Base-by-base conservation (phyloP, 1,284 basidiomycete species). In the Vanrija sp. region DNA sequence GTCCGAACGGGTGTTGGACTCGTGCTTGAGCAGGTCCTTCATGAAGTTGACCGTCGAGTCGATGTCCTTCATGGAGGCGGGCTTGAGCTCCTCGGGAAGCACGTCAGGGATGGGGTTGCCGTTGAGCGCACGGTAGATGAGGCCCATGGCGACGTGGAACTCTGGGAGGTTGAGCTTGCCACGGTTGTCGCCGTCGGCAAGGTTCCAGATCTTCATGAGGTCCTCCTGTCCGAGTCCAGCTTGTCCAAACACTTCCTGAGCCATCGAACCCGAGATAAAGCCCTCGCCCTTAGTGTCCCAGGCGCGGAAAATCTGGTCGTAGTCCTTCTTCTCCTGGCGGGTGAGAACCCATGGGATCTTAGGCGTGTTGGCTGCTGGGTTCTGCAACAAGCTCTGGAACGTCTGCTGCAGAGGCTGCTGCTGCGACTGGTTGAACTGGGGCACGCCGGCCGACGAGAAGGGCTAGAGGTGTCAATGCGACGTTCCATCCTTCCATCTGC, bases 81-180 rank as follows among this genome's bases (percentile, higher is more conserved):
- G 96, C 5, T 94, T 81, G 46, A 99, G 85, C 77, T 98, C 96
- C 7, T 85, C 77, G 1, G 95, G 95, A 0, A 98, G 84, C 51
- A 83, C 80, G 39, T 91, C 86, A 1, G 96, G 96, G 45, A 98
- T 84, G 3, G 86, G 84, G 75, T 92, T 95, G 9, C 96, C 95
- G 72, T 96, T 97, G 42, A 97, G 80, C 43, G 85, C 91, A 68
- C 95, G 86, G 78, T 95, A 98, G 72, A 98, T 97, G 54, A 98
- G 81, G 57, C 91, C 94, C 95, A 99, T 99, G 1, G 95, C 96
- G 53, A 98, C 90, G 73, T 98, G 93, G 76, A 99, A 99, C 74
- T 98, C 95, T 23, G 91, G 89, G 44, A 95, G 80, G 71, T 97
- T 98, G 55, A 97, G 83, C 77, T 92, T 94, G 29, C 93, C 93